A percentile compares a stretch with the other conserved stretches of the same genome.
Conservation (phyloP, 768 basidiomycete species). For the Suillus subaureus region DNA sequence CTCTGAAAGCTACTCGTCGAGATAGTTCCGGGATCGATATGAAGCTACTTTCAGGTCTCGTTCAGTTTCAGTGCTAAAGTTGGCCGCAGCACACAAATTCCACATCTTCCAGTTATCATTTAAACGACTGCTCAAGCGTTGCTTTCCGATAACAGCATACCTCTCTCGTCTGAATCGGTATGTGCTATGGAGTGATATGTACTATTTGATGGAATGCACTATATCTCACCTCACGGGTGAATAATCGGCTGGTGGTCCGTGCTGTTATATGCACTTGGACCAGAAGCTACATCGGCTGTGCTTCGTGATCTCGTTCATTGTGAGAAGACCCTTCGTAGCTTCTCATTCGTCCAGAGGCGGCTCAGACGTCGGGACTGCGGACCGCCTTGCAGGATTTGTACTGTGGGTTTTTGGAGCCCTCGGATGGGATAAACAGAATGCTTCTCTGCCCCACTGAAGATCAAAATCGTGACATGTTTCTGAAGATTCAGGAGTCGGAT, state of each 20-base stretch:
- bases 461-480: constrained; percentile 76
- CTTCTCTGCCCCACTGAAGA: constrained; percentile 84
- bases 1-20: constrained; percentile 41
- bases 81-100: constrained; percentile 47
- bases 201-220: background rate
- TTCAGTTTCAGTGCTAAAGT: constrained; percentile 71
- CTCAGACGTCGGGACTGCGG: constrained; percentile 60
- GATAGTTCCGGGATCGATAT: constrained; percentile 55
- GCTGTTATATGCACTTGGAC: constrained; percentile 83
- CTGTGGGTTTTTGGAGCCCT: constrained; percentile 33
- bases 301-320: constrained; percentile 37
- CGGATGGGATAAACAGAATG: constrained; percentile 11
- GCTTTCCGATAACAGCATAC: constrained; percentile 13
- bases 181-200: constrained; percentile 15
- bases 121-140: constrained; percentile 46
- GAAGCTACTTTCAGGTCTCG: constrained; percentile 46
- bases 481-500: constrained; percentile 46
- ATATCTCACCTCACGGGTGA: constrained; percentile 6
- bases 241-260: constrained; percentile 50
- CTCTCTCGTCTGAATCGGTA: background rate
- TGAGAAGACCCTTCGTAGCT: constrained; percentile 26
- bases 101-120: constrained; percentile 59
- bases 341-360: constrained; percentile 42
- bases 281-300: constrained; percentile 52
- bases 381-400: constrained; percentile 66